Base-by-base conservation (phyloP, 2,329 filamentous ascomycete species). In the Alternaria triticimaculans region DNA sequence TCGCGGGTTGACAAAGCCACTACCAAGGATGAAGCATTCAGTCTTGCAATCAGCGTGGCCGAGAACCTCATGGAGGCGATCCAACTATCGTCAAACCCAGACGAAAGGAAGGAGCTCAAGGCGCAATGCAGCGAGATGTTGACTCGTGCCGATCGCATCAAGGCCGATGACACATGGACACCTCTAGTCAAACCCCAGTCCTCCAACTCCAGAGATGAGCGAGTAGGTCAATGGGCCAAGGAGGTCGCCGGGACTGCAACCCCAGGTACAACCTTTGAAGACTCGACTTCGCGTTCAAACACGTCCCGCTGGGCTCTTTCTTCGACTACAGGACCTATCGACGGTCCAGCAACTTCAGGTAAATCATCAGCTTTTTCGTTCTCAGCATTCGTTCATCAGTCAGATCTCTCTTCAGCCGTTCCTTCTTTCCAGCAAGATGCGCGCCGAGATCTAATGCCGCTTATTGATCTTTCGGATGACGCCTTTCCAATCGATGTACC, bases 21-120 rank as follows among this genome's bases (percentile, higher is more conserved):
- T 23, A 87, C 84, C 51, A 86, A 87, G 68, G 81, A 86, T 69
- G 88, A 89, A 70, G 93, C 93, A 46, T 85, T 97, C 59, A 83
- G 89, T 55, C 87, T 92, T 77, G 90, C 93, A 54, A 93, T 97
- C 74, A 84, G 86, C 67, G 92, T 92, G 5, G 91, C 90, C 21
- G 93, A 97, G 77, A 83, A 91, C 55, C 94, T 96, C 71, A 92
- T 97, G 89, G 87, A 88, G 73, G 92, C 92, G 3, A 83, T 92
- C 57, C 85, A 84, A 63, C 83, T 92, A 63, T 86, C 90, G 6
- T 80, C 83, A n/a, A 84, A 82, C 55, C 81, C 87, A n/a, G 78
- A 81, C 5, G 90, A 96, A 60, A 92, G 88, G 70, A 82, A 83
- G 45, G 86, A 87, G n/a, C 81, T 96, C 54, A 88, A 89, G 68